Evolutionary conservation across 139 green algal species (phyloP), one percentile per base, ranked within the genome.

Genomic region (Astrephomene gubernaculifera): DNA sequence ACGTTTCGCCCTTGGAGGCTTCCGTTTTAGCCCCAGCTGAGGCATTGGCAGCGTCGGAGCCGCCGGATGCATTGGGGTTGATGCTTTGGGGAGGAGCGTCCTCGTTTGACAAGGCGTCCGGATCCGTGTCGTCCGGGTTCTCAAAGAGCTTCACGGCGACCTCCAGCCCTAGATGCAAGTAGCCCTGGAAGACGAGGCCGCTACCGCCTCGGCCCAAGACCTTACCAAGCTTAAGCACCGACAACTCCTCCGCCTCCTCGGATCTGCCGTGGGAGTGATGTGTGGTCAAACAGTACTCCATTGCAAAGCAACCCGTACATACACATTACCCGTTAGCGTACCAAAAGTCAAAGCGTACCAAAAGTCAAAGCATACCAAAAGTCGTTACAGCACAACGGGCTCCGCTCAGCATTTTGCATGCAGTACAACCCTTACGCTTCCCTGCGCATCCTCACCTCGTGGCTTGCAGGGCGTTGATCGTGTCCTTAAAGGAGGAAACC

Each of bases 101-200:
- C 7, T 84, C 78, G 25, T 14, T 21, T 2, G 63, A 64, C 10
- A 57, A 4, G 21, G 60, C 17, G n/a, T 84, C 78, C 3, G 63
- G 61, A 63, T 84, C 78, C 44, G 78, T 74, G 60, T 84, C 78
- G 31, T 84, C 78, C 1, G 78, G 78, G 78, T 84, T 83, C 33
- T 84, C 78, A 65, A 84, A 84, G 43, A 86, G 65, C 64, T 86
- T 86, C 10, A 86, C 65, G 4, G 79, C 79, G 5, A 86, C 79
- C 65, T 86, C 79, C 79, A 86, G 64, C 21, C 79, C 79, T 22
- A 84, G 41, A 35, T 86, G 79, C 33, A 86, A 65, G 21, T 78
- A 78, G 65, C 79, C 79, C 49, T 86, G 64, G 49, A 86, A 86
- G 65, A 86, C 79, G 25, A 86, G 65, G 10, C 79, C 79, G 65